phyloP scores from a whole-genome alignment of 768 basidiomycete genomes.

The Kwoniella dendrophila region DNA sequence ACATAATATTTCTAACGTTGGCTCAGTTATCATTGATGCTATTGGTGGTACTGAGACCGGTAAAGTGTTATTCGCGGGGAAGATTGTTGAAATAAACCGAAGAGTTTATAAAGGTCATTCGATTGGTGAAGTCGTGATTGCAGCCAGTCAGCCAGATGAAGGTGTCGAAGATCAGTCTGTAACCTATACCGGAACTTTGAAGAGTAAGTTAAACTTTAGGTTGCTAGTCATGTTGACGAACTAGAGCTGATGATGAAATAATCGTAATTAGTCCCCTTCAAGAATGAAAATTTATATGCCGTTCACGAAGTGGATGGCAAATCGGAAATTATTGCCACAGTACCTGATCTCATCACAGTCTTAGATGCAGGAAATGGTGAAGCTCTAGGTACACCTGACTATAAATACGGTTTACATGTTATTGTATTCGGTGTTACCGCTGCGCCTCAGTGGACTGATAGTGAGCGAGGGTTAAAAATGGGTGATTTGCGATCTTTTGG shows the following conservation, averaged over 20 bases:
- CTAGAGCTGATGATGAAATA: too few relatives aligned
- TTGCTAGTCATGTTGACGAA: too few relatives aligned
- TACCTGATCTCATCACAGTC: constrained; percentile 69
- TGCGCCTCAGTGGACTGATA: constrained; percentile 63
- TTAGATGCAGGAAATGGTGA: constrained; percentile 67
- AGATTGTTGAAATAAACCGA: constrained; percentile 63
- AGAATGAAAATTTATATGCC: constrained; percentile 38
- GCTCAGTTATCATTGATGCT: constrained; percentile 57
- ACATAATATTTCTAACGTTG: constrained; percentile 30
- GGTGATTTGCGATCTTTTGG: constrained; percentile 65
- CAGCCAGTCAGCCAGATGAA: constrained; percentile 30
- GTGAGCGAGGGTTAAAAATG: constrained; percentile 60
- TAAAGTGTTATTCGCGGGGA: constrained; percentile 64
- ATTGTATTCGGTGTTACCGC: constrained; percentile 61
- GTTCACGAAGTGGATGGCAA: constrained; percentile 23
- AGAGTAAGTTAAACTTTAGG: too few relatives aligned
- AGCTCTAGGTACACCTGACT: constrained; percentile 66
- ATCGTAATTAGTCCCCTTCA: constrained; percentile 48
- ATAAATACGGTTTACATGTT: constrained; percentile 65
- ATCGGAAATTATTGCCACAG: constrained; percentile 56
- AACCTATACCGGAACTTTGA: constrained; percentile 35
- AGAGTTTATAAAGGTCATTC: constrained; percentile 56
- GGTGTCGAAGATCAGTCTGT: constrained; percentile 40
- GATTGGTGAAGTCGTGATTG: constrained; percentile 46
- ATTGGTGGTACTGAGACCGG: constrained; percentile 31